A percentile compares a stretch with the other conserved stretches of the same genome.
Evolutionary conservation across 2,329 filamentous ascomycete species (phyloP).

Genomic region (Thelonectria blattea): DNA sequence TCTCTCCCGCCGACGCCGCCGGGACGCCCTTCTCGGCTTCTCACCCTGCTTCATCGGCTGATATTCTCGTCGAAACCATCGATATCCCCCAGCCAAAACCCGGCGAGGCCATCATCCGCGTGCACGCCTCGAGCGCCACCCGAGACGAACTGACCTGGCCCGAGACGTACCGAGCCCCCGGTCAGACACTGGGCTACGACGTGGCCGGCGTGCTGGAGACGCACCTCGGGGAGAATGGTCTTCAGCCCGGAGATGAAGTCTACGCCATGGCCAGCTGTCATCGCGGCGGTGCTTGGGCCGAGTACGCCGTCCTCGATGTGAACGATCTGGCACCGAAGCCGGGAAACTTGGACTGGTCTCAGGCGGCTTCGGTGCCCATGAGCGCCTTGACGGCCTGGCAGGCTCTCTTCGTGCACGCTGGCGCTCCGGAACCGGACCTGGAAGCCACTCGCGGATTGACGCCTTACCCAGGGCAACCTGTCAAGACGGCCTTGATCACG

Average conservation of each 20-base stretch:
- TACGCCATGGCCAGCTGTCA: constrained; percentile 36
- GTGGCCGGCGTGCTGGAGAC: constrained; percentile 24
- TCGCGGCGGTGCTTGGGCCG: constrained; percentile 31
- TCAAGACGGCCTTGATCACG: constrained; percentile 40
- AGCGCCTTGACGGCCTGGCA: constrained; percentile 47
- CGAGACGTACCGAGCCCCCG: constrained; percentile 20
- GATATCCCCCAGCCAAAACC: constrained; percentile 9
- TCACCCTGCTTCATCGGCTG: constrained; percentile 18
- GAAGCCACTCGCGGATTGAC: constrained; percentile 4
- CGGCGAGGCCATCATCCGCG: constrained; percentile 23
- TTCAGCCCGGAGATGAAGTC: constrained; percentile 40
- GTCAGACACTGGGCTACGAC: constrained; percentile 21
- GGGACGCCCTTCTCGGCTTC: constrained; percentile 19
- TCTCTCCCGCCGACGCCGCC: constrained; percentile 13
- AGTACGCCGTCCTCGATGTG: constrained; percentile 31
- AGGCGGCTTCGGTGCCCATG: constrained; percentile 43
- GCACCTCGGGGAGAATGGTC: constrained; percentile 21
- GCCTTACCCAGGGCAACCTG: no score
- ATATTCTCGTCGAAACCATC: constrained; percentile 17
- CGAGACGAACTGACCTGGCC: constrained; percentile 29
- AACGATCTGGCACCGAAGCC: constrained; percentile 42
- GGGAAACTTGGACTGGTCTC: constrained; percentile 33
- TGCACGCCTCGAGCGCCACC: constrained; percentile 26
- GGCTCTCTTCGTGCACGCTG: constrained; percentile 38
- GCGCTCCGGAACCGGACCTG: constrained; percentile 19